phyloP scores from a whole-genome alignment of 1,284 basidiomycete species.

The Vanrija pseudolonga region DNA sequence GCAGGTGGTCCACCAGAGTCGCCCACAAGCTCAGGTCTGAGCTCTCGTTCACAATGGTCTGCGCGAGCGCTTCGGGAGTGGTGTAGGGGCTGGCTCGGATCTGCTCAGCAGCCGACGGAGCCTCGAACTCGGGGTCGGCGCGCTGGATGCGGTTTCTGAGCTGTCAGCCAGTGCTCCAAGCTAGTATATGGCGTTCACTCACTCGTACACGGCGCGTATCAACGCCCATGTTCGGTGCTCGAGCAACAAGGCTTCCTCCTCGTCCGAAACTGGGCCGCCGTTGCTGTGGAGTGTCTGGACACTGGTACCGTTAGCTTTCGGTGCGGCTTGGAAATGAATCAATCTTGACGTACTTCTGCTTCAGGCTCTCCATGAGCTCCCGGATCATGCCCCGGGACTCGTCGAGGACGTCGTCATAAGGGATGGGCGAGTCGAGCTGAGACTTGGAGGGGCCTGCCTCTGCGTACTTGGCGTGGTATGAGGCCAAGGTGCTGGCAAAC shows the following conservation, averaged over 20 bases:
- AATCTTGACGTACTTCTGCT: slow-evolving; percentile 26
- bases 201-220: slow-evolving; percentile 40
- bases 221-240: slow-evolving; percentile 48
- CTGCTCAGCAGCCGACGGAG: slow-evolving; percentile 25
- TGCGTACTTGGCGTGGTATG: slow-evolving; percentile 40
- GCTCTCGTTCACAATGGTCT: slow-evolving; percentile 42
- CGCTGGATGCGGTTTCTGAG: slow-evolving; percentile 34
- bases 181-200: slow-evolving; percentile 2
- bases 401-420: slow-evolving; percentile 36
- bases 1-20: slow-evolving; percentile 42
- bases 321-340: slow-evolving; percentile 2
- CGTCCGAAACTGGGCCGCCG: slow-evolving; percentile 15
- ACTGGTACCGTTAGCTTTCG: background rate
- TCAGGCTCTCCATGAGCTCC: slow-evolving; percentile 31
- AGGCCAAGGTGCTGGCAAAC: slow-evolving; percentile 36
- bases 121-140: slow-evolving; percentile 25
- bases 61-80: slow-evolving; percentile 37
- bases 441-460: slow-evolving; percentile 37
- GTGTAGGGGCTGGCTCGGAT: slow-evolving; percentile 37
- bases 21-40: slow-evolving; percentile 39
- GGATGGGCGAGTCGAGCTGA: slow-evolving; percentile 39
- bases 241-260: slow-evolving; percentile 32
- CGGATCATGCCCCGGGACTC: slow-evolving; percentile 36
- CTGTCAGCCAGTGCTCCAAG: background rate
- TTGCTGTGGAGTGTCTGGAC: too few species aligned